Conservation (phyloP, 2,329 filamentous ascomycete species). For the Stachybotrys echinatus region DNA sequence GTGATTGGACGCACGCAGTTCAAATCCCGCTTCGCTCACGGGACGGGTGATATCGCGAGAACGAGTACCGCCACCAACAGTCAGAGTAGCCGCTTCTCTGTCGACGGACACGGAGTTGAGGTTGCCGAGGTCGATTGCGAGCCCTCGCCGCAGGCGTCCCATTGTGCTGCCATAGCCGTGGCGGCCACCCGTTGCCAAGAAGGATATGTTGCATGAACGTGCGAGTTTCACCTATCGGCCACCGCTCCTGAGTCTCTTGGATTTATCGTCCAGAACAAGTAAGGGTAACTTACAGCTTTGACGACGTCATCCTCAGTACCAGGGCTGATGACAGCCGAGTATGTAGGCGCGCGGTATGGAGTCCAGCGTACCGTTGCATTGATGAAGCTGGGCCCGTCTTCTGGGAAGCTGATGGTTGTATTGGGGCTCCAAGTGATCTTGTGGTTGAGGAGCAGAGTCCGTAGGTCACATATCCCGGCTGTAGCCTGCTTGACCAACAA, state of each 20-base stretch:
- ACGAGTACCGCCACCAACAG: not conserved
- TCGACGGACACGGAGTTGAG: not conserved
- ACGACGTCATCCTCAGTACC: not conserved
- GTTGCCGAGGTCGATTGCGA: not conserved
- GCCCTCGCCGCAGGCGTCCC: not conserved
- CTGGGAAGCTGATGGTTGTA: not conserved
- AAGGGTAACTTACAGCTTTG: not conserved
- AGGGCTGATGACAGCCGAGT: not conserved
- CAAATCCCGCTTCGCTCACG: not conserved
- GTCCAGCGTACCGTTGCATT: not conserved
- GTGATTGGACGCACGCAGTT: not conserved
- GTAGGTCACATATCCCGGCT: not conserved
- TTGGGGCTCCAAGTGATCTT: not conserved
- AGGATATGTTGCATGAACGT: not conserved
- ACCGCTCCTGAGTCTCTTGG: constrained; percentile 33
- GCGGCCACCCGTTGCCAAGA: not conserved
- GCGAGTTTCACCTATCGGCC: constrained; percentile 9
- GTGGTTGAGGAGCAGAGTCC: not conserved
- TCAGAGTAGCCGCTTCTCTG: not conserved
- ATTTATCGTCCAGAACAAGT: constrained; percentile 25
- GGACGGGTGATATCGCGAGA: not conserved
- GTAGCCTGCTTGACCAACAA: not conserved
- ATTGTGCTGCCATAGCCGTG: not conserved
- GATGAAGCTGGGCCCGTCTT: not conserved
- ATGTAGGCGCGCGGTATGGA: not conserved